Base-by-base conservation (phyloP, 2,329 filamentous ascomycete genomes). In the Magnaporthiopsis poae region DNA sequence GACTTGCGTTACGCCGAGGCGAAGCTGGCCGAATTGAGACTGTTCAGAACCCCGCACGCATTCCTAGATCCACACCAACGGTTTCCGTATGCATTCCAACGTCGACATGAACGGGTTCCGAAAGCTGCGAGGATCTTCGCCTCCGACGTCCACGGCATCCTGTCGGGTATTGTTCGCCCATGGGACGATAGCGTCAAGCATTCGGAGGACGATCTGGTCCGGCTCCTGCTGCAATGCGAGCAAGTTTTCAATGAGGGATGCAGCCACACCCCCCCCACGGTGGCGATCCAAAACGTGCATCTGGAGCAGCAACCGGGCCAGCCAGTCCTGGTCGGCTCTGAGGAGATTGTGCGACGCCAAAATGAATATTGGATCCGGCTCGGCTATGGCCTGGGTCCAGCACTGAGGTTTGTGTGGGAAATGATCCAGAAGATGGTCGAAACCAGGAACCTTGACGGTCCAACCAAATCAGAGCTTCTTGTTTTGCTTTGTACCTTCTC, bases 371-470 rank as follows among this genome's bases (percentile, higher is more conserved):
- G 46, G 46, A 9, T 25, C 5, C 46, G 18, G 46, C 2, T 56
- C 21, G 46, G 46, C n/a, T 1, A 56, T 9, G 0, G 0, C 2
- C 7, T 56, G 8, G 46, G 39, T 1, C 0, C 3, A 0, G 39
- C 1, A 18, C 21, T 21, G 2, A 5, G 7, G 1, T 3, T 15
- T n/a, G 46, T 56, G 18, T 56, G 46, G 46, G 4, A 21, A 21
- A 25, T 9, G 2, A n/a, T 63, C 7, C 12, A 7, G 5, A 35
- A 46, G 13, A 18, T 27, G 7, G 33, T 39, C n/a, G 27, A 25
- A 27, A 15, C 35, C 33, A 35, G 62, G 15, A 35, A 63, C 35
- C 18, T 63, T 27, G 62, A 63, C 62, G 9, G 8, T 0, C 11
- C 29, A n/a, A 63, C 31, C 0, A 25, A 39, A 2, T 46, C 62